Conservation (phyloP, 2,329 filamentous ascomycete genomes). For the Emmonsia crescens region DNA sequence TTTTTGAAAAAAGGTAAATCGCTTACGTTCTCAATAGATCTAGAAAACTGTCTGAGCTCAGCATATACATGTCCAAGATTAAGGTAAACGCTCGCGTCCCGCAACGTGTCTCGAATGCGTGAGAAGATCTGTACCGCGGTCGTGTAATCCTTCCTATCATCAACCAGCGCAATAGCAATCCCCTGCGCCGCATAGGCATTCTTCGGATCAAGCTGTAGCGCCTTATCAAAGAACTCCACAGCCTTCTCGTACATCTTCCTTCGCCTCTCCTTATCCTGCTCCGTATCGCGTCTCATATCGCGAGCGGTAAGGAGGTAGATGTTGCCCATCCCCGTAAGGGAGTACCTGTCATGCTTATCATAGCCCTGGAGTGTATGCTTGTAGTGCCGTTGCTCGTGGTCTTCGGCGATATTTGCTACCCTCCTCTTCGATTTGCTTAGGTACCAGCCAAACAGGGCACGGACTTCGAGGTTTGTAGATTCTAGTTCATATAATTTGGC, state of each 20-base stretch:
- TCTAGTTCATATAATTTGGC: slow-evolving; percentile 77
- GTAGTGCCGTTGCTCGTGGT: slow-evolving; percentile 85
- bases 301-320: slow-evolving; percentile 77
- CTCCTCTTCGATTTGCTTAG: slow-evolving; percentile 80
- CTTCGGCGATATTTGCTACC: slow-evolving; percentile 69
- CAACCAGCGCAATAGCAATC: slow-evolving; percentile 83
- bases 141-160: slow-evolving; percentile 84
- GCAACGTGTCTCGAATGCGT: slow-evolving; percentile 80
- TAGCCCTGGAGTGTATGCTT: slow-evolving; percentile 90
- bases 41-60: slow-evolving; percentile 78
- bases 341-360: slow-evolving; percentile 97
- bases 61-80: slow-evolving; percentile 90
- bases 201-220: slow-evolving; percentile 81
- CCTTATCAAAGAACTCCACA: slow-evolving; percentile 98
- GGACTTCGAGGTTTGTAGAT: slow-evolving; percentile 77
- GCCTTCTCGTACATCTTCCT: slow-evolving; percentile 79
- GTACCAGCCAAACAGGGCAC: slow-evolving; percentile 91
- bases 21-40: slow-evolving; percentile 70
- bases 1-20: background rate
- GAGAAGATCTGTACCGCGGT: slow-evolving; percentile 77
- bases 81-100: slow-evolving; percentile 76
- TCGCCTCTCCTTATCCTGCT: slow-evolving; percentile 82
- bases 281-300: slow-evolving; percentile 87
- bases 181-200: slow-evolving; percentile 96
- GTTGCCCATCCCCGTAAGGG: slow-evolving; percentile 93